Conservation (phyloP, 495 filamentous ascomycete genomes). For the Geoglossum glabrum region DNA sequence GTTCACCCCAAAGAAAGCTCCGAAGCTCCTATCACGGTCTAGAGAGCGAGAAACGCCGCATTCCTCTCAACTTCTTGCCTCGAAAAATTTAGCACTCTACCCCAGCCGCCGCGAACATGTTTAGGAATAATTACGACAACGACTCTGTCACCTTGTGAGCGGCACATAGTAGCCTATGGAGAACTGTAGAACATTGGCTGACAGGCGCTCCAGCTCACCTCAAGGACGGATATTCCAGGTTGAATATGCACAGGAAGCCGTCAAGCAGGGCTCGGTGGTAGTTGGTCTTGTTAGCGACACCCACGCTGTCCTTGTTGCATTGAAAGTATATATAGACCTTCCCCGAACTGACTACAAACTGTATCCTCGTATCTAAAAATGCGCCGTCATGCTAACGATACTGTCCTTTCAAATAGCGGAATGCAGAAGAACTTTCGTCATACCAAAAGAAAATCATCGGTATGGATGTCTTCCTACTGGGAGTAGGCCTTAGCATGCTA, state of each 20-base stretch:
- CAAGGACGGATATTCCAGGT: constrained; percentile 99
- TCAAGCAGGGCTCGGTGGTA: constrained; percentile 96
- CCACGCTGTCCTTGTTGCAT: constrained; percentile 83
- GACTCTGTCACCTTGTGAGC: constrained; percentile 96
- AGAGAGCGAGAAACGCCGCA: background rate
- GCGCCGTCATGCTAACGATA: background rate
- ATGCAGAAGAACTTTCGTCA: constrained; percentile 96
- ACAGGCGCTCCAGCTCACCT: constrained; percentile 48
- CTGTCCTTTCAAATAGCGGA: constrained; percentile 40
- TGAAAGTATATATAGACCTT: constrained; percentile 54
- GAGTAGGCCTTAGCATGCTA: background rate
- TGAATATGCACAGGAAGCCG: constrained; percentile 95
- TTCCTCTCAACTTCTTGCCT: background rate
- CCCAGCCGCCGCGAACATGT: constrained; percentile 41
- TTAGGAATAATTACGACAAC: constrained; percentile 99
- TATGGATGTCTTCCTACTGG: constrained; percentile 12
- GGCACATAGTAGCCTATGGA: constrained; percentile 1
- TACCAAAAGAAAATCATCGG: constrained; percentile 97
- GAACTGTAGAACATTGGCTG: background rate
- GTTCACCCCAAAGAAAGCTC: constrained; percentile 4
- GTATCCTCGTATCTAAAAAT: background rate
- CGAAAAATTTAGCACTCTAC: background rate
- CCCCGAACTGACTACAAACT: background rate
- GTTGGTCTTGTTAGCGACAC: constrained; percentile 95
- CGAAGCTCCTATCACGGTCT: background rate